Conservation (phyloP, 306 rosid species). For the Hippophae gyantsensis region DNA sequence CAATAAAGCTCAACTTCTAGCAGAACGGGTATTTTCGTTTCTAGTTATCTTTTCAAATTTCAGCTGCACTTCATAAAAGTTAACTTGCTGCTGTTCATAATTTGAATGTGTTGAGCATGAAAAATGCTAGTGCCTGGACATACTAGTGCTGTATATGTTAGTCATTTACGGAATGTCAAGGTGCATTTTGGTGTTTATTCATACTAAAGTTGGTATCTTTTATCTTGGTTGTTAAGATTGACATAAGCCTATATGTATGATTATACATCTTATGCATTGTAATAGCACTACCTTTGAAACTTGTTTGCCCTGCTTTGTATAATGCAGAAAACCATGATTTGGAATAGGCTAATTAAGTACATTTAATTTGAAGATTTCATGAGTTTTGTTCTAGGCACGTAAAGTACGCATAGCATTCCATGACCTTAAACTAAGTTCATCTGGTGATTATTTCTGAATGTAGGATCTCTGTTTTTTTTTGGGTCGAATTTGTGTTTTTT, state of each 20-base stretch:
- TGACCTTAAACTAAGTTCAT: background rate
- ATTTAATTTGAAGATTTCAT: too few species aligned
- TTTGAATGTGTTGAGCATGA: too few species aligned
- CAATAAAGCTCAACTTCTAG: conserved; percentile 67
- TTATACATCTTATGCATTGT: background rate
- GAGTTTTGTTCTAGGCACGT: too few species aligned
- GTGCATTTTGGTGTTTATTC: background rate
- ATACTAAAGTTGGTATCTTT: background rate
- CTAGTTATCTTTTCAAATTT: conserved; percentile 5
- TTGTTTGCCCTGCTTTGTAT: background rate
- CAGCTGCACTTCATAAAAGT: conserved; percentile 9
- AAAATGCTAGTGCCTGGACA: background rate
- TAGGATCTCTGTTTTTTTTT: background rate
- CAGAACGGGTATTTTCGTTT: conserved; percentile 42
- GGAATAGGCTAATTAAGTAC: background rate
- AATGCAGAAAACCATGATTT: background rate
- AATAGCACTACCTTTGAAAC: background rate
- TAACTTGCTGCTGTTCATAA: too few species aligned
- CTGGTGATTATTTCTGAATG: background rate
- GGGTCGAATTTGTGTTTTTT: background rate
- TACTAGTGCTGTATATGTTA: background rate
- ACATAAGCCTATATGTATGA: background rate
- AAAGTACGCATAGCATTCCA: too few species aligned
- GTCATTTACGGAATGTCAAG: background rate
- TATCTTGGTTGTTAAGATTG: background rate